Evolutionary conservation across 768 basidiomycete genomes (phyloP), one percentile per base, ranked within the genome.

Genomic region (Coprinellus aureogranulatus): DNA sequence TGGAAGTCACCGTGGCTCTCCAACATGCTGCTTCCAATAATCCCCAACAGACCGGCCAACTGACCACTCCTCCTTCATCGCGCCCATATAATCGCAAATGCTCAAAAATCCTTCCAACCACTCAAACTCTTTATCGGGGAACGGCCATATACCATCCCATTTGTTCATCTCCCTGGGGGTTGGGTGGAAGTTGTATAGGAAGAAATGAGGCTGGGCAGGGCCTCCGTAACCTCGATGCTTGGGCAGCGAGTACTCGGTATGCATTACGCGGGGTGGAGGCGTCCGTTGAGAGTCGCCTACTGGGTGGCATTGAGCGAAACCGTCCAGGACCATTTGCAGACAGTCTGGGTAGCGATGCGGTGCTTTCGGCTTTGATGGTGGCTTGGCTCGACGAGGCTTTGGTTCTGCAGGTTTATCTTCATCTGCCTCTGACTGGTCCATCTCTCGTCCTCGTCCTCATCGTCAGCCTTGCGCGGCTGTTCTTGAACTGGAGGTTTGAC

Each of bases 71-170:
- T 59, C 62, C 39, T 63, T 53, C 61, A 68, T 65, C 25, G 42
- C 27, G 9, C 54, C 37, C 67, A 68, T 67, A 25, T 67, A 62
- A 18, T 53, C 53, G 28, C 70, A 68, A 3, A 62, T 44, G 3
- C 41, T 45, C 16, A 72, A 46, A 52, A 70, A 72, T 25, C 63
- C 63, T 46, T 68, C 66, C 47, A 72, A 42, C 66, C 68, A 68
- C 10, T 63, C 58, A 25, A 69, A 60, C 41, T 67, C 67, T 39
- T 51, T 58, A 31, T 68, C 63, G 37, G 61, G 53, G 41, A 61
- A 48, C 8, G 66, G 62, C 27, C 58, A 54, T 22, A 63, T 30
- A 25, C 56, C 18, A 41, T 57, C 49, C 44, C 45, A 37, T 27
- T 57, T 57, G 16, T 31, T 52, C 56, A 57, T 44, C 3, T 53